Evolutionary conservation across 2,329 filamentous ascomycete species (phyloP).

Genomic region (Thielaviopsis euricoi): DNA sequence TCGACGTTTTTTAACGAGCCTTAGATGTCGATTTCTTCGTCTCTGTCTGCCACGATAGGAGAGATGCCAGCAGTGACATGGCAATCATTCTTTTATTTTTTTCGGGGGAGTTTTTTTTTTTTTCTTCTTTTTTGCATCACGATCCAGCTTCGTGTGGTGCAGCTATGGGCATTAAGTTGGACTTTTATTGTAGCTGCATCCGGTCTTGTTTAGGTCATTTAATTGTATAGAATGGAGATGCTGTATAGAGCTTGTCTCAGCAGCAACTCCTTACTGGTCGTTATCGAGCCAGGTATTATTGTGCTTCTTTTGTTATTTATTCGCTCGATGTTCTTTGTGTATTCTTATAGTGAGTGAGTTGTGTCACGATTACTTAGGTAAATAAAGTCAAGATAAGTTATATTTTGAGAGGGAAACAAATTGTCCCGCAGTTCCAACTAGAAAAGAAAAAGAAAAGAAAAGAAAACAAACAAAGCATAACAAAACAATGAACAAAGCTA

Average conservation of each 20-base stretch:
- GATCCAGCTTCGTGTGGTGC: background rate
- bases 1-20: constrained; percentile 13
- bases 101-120: too few relatives aligned
- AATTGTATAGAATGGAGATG: background rate
- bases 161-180: background rate
- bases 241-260: background rate
- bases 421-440: background rate
- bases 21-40: background rate
- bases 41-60: background rate
- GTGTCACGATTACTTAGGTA: too few relatives aligned
- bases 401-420: too few relatives aligned
- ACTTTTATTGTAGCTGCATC: background rate
- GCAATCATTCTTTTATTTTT: background rate
- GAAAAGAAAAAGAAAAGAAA: background rate
- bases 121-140: background rate
- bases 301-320: background rate
- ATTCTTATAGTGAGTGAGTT: background rate
- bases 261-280: background rate
- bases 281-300: background rate
- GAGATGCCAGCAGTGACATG: background rate
- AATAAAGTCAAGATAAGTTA: too few relatives aligned
- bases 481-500: background rate
- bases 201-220: background rate
- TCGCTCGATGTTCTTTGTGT: background rate
- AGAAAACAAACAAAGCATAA: background rate